Evolutionary conservation across 1,284 basidiomycete genomes (phyloP), one percentile per base, ranked within the genome.

Genomic region (Leccinum griseonigrum): DNA sequence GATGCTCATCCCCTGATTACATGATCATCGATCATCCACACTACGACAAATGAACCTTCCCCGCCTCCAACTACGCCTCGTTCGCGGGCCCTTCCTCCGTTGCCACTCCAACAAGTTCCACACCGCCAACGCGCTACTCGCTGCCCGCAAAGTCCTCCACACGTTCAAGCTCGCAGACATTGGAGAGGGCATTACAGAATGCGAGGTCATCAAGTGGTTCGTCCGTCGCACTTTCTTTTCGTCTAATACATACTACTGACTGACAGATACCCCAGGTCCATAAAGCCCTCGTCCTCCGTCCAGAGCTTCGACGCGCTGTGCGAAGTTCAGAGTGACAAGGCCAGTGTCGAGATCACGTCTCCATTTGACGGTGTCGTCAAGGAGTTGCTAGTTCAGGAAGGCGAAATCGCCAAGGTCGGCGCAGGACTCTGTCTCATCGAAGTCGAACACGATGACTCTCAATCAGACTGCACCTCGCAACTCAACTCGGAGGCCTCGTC

Each of bases 251-350:
- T 51, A 28, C 10, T 7, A 9, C 13, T 51, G 22, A 51, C 48
- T 8, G 26, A 5, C 7, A 51, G 13, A 26, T 14, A 8, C 7
- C 5, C 2, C 67, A 88, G 84, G 88, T 85, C 74, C 70, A 86
- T 93, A 34, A 80, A 85, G 66, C 83, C 86, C 2, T 72, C 76
- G 16, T 78, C 83, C n/a, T 70, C 71, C 0, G 81, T 97, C 0
- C 81, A 87, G 61, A 83, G 88, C 50, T 97, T 98, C 71, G 95
- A 97, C 64, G 83, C 90, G 1, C 81, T 98, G 3, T 95, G 94
- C 70, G 95, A 97, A 70, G 95, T 98, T 0, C 94, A 95, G 77
- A 93, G 90, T 65, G 95, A 98, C 82, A 98, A 98, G 76, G 92
- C 92, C 3, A 93, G 89, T 67, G 95, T 97, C 29, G 95, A 97